Evolutionary conservation across 2,329 filamentous ascomycete species (phyloP).

Genomic region (Lojkania enalia): DNA sequence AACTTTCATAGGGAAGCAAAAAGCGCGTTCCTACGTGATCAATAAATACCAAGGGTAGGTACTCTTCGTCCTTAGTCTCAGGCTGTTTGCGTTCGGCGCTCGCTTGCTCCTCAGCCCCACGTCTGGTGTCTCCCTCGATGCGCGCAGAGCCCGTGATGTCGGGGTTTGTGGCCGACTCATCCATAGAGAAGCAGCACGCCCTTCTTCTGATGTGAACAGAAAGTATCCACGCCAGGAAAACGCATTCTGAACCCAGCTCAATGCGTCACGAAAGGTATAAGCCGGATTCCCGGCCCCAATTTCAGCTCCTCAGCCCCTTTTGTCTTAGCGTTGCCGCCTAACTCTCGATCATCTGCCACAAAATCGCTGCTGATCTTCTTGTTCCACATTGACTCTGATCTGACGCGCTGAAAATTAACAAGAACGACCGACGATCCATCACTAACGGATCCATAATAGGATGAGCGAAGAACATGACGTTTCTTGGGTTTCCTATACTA

Average conservation of each 20-base stretch:
- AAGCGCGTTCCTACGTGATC: constrained; percentile 13
- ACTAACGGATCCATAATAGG: no score
- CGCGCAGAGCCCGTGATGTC: not conserved
- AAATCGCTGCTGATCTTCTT: no score
- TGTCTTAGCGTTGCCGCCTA: not conserved
- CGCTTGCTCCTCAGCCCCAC: not conserved
- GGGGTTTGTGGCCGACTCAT: not conserved
- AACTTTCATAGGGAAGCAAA: constrained; percentile 12
- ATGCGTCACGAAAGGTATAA: not conserved
- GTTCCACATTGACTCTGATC: no score
- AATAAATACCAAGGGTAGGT: constrained; percentile 8
- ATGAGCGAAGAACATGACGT: no score
- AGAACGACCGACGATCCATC: no score
- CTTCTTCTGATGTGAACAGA: not conserved
- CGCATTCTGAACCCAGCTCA: not conserved
- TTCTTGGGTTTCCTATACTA: no score
- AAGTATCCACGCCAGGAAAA: not conserved
- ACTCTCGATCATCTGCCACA: no score
- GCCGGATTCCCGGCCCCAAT: not conserved
- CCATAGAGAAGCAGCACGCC: not conserved
- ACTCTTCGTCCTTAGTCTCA: not conserved
- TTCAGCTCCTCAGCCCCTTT: not conserved
- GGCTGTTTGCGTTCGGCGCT: not conserved
- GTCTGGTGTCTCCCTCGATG: not conserved
- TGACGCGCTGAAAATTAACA: no score